These are phyloP conservation scores for Misopates orontium DNA, from an alignment of 257 asterid genomes.

Conservation along the genomic window DNA sequence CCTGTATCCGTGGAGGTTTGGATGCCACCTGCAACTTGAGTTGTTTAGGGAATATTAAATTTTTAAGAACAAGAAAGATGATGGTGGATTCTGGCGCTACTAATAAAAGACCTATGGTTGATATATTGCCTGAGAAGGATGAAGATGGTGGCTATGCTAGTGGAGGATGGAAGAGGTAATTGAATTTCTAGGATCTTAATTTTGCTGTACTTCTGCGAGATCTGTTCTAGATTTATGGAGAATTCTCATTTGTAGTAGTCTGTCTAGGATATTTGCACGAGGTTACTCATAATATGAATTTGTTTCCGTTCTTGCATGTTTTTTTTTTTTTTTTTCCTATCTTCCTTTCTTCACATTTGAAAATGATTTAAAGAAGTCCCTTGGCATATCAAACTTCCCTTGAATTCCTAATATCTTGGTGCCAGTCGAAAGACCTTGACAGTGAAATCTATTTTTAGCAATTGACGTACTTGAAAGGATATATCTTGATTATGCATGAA, in stretches of 20 bases:
- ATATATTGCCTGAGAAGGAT: slow-evolving; percentile 59
- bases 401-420: too few species aligned
- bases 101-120: slow-evolving; percentile 55
- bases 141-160: slow-evolving; percentile 76
- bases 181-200: slow-evolving; percentile 10
- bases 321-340: too few species aligned
- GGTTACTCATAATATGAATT: too few species aligned
- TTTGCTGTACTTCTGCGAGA: not conserved
- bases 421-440: too few species aligned
- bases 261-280: too few species aligned
- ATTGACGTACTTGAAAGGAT: too few species aligned
- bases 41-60: slow-evolving; percentile 38
- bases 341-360: too few species aligned
- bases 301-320: too few species aligned
- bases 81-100: slow-evolving; percentile 85
- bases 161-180: slow-evolving; percentile 98
- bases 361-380: too few species aligned
- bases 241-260: not conserved
- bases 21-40: slow-evolving; percentile 42
- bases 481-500: too few species aligned
- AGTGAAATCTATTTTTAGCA: too few species aligned
- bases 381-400: too few species aligned
- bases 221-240: slow-evolving; percentile 9
- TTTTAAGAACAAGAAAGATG: slow-evolving; percentile 49
- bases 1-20: slow-evolving; percentile 42